These are phyloP conservation scores for Neonectria magnoliae DNA, from an alignment of 2,329 filamentous ascomycete species.

Conservation along the genomic window DNA sequence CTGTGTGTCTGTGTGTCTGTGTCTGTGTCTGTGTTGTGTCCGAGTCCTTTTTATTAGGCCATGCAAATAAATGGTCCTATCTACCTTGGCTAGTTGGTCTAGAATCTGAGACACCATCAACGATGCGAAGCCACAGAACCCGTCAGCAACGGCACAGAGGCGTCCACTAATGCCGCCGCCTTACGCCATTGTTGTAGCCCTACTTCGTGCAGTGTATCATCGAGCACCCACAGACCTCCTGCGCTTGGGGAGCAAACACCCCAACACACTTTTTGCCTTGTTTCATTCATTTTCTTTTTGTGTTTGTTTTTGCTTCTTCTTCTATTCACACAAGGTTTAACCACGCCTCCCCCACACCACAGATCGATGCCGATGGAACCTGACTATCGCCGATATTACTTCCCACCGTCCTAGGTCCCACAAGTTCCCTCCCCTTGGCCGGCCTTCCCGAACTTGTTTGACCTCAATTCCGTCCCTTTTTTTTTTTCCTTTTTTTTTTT, in stretches of 20 bases:
- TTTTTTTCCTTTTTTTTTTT: no score
- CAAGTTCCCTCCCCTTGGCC: not conserved
- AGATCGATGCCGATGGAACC: not conserved
- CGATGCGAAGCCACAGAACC: not conserved
- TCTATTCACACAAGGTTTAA: not conserved
- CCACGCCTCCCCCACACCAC: not conserved
- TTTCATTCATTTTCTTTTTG: not conserved
- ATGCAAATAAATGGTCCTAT: constrained; percentile 1
- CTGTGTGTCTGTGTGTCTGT: not conserved
- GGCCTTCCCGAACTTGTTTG: not conserved
- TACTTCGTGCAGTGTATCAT: not conserved
- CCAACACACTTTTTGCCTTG: not conserved
- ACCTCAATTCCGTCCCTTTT: not conserved
- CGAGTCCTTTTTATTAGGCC: not conserved
- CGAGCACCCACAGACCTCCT: not conserved
- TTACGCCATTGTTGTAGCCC: not conserved
- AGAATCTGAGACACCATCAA: not conserved
- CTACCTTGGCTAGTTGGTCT: not conserved
- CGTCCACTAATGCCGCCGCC: not conserved
- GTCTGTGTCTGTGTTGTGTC: no score
- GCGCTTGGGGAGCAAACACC: not conserved
- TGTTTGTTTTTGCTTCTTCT: not conserved
- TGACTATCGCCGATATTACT: not conserved
- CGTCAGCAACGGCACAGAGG: not conserved
- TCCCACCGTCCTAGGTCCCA: not conserved